A percentile compares a stretch with the other conserved stretches of the same genome.
Conservation (phyloP, 352 stramenopile genomes). For the Thraustochytrium striatum region DNA sequence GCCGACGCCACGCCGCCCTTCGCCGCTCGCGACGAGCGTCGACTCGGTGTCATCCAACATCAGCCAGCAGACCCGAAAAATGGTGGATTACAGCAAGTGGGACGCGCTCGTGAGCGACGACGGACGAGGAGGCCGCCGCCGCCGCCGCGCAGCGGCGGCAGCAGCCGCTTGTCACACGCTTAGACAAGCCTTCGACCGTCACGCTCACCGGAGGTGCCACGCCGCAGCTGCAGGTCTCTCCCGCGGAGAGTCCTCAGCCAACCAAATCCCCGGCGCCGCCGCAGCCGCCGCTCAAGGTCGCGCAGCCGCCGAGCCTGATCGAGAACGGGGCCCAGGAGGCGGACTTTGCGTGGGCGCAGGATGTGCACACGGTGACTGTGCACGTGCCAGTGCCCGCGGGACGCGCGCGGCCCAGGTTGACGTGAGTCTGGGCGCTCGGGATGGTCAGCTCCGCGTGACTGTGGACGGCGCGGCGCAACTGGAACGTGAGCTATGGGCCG, state of each 20-base stretch:
- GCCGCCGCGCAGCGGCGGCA: neutral
- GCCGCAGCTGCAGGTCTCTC: neutral
- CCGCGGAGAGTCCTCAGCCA: neutral
- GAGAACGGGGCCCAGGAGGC: neutral
- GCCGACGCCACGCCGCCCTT: too few relatives aligned
- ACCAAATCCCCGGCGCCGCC: neutral
- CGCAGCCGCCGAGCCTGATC: neutral
- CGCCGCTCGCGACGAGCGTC: too few relatives aligned
- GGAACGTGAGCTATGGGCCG: neutral
- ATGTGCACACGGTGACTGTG: neutral
- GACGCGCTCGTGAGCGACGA: conserved; percentile 37
- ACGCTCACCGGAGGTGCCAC: neutral
- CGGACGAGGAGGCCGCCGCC: conserved; percentile 1
- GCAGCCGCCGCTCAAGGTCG: neutral
- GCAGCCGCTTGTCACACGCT: neutral
- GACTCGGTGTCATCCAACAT: too few relatives aligned
- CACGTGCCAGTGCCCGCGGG: neutral
- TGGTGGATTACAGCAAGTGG: conserved; percentile 46
- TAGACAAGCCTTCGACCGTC: neutral
- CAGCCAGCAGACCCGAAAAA: too few relatives aligned
- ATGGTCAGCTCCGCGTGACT: neutral
- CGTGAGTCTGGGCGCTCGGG: neutral
- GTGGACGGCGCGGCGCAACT: neutral
- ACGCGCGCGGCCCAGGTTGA: neutral
- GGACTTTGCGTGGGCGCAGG: conserved; percentile 20